These are phyloP conservation scores for Saccharata proteae DNA, from an alignment of 2,329 filamentous ascomycete species.

Conservation along the genomic window DNA sequence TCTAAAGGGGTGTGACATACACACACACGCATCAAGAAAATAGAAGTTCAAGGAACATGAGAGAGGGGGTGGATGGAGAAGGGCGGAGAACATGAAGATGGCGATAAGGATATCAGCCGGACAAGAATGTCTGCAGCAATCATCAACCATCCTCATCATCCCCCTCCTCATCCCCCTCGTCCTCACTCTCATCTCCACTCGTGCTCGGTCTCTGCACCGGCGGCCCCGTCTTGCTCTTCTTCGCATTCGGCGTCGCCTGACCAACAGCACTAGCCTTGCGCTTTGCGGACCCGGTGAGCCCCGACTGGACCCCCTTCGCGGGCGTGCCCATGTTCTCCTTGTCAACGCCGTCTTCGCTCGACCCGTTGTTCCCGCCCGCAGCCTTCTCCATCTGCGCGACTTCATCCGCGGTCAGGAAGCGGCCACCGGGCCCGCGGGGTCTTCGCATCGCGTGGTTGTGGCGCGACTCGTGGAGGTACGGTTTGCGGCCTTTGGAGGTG, in stretches of 20 bases:
- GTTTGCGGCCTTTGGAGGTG: constrained; percentile 90
- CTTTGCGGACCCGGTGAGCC: constrained; percentile 8
- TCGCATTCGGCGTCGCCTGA: constrained; percentile 20
- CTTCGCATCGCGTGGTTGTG: constrained; percentile 98
- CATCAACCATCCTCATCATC: constrained; percentile 8
- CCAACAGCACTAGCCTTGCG: constrained; percentile 7
- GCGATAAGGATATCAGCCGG: too few species aligned
- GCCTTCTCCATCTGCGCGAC: constrained; percentile 76
- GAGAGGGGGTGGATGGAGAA: too few species aligned
- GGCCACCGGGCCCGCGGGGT: constrained; percentile 82
- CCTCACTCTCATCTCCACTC: constrained; percentile 41
- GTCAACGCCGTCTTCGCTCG: constrained; percentile 22
- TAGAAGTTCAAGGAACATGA: too few species aligned
- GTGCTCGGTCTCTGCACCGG: constrained; percentile 27
- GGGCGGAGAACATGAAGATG: too few species aligned
- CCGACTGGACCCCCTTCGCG: constrained; percentile 8
- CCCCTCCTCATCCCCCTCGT: constrained; percentile 25
- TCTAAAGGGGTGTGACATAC: too few species aligned
- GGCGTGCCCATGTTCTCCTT: constrained; percentile 24
- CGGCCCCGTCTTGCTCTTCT: constrained; percentile 37
- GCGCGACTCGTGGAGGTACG: constrained; percentile 91
- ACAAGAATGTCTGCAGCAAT: background rate
- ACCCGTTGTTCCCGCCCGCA: constrained; percentile 27
- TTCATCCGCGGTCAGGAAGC: constrained; percentile 93
- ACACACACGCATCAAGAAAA: too few species aligned